Evolutionary conservation across 305 asterid species (phyloP).

Genomic region (Coffea humblotiana): DNA sequence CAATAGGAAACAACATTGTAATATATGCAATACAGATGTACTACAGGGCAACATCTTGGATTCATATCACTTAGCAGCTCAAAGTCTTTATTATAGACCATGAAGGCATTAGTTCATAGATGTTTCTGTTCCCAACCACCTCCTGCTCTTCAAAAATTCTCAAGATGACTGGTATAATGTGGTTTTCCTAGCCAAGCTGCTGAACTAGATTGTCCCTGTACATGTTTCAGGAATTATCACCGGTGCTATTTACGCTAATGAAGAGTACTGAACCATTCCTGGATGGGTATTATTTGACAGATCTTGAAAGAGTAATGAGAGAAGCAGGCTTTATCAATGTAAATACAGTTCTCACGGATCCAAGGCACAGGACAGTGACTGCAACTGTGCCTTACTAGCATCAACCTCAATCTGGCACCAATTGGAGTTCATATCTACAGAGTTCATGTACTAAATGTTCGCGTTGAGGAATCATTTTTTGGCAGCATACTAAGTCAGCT

Average conservation of each 20-base stretch:
- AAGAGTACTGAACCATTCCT: constrained; percentile 92
- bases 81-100: too few species aligned
- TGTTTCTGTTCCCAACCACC: not conserved
- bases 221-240: constrained; percentile 69
- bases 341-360: constrained; percentile 65
- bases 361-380: constrained; percentile 81
- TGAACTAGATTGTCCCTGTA: not conserved
- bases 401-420: not conserved
- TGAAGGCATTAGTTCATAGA: too few species aligned
- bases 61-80: too few species aligned
- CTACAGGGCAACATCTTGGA: not conserved
- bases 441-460: too few species aligned
- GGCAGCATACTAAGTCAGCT: too few species aligned
- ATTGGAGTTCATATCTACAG: not conserved
- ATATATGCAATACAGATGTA: too few species aligned
- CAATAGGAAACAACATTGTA: too few species aligned
- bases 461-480: not conserved
- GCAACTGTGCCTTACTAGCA: constrained; percentile 63
- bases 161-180: not conserved
- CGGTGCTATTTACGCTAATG: constrained; percentile 86
- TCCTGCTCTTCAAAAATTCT: not conserved
- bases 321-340: constrained; percentile 63
- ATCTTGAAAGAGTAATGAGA: constrained; percentile 58
- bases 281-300: constrained; percentile 80
- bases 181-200: not conserved